phyloP scores from a whole-genome alignment of 2,329 filamentous ascomycete genomes.

The Colletotrichum siamense region DNA sequence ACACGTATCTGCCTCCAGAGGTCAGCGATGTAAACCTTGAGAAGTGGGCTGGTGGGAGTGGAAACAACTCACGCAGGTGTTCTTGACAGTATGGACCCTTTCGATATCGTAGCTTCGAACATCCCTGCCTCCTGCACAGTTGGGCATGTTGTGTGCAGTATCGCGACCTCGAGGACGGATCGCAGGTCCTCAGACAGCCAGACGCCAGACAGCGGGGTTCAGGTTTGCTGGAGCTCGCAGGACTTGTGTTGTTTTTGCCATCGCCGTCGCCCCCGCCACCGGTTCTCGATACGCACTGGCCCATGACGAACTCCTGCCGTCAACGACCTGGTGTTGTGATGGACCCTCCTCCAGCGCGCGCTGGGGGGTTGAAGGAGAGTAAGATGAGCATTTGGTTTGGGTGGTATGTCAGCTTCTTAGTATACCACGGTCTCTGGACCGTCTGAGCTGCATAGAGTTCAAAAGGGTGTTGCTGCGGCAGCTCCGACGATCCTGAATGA shows the following conservation, averaged over 20 bases:
- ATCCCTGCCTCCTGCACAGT: conserved; percentile 15
- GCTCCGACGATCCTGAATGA: not conserved
- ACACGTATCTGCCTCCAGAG: conserved; percentile 14
- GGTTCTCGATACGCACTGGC: conserved; percentile 17
- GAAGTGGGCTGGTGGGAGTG: not conserved
- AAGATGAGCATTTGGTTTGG: conserved; percentile 6
- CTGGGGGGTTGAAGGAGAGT: conserved; percentile 5
- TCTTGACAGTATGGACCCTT: conserved; percentile 20
- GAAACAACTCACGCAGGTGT: conserved; percentile 13
- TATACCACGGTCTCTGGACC: not conserved
- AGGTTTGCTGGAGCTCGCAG: not conserved
- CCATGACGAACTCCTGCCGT: conserved; percentile 8
- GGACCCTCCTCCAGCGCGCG: conserved; percentile 13
- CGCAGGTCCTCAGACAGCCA: conserved; percentile 1
- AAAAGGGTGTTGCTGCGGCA: conserved; percentile 5
- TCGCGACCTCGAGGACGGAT: conserved; percentile 5
- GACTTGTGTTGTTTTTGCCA: not conserved
- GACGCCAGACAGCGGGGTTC: conserved; percentile 11
- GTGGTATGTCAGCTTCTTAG: not conserved
- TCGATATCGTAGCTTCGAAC: conserved; percentile 3
- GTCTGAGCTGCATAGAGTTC: not conserved
- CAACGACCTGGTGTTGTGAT: not conserved
- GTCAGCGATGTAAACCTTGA: not conserved
- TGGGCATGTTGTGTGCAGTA: conserved; percentile 12
- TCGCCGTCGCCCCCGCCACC: not conserved